Conservation (phyloP, 495 filamentous ascomycete species). For the Friedmanniomyces simplex region DNA sequence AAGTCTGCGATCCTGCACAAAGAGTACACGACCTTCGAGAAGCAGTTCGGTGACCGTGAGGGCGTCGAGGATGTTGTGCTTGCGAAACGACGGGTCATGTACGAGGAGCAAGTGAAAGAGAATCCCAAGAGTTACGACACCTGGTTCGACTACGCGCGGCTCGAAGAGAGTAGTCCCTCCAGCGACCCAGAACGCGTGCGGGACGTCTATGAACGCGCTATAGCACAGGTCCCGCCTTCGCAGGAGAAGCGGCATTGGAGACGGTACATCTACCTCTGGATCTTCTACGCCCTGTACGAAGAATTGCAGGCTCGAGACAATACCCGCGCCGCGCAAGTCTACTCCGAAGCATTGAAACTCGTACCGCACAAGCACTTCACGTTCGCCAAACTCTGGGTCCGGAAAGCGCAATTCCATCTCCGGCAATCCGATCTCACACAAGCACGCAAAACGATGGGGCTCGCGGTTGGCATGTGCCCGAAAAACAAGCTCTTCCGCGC, state of each 20-base stretch:
- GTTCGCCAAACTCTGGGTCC: slow-evolving; percentile 91
- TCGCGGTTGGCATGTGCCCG: slow-evolving; percentile 85
- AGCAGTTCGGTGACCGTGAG: slow-evolving; percentile 89
- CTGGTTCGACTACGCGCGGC: slow-evolving; percentile 89
- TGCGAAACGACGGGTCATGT: slow-evolving; percentile 87
- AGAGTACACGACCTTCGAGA: slow-evolving; percentile 93
- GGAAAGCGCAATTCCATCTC: slow-evolving; percentile 88
- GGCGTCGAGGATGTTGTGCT: slow-evolving; percentile 93
- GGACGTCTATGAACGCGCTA: slow-evolving; percentile 90
- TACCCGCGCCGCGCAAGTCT: slow-evolving; percentile 77
- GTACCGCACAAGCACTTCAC: slow-evolving; percentile 96
- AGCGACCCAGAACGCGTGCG: slow-evolving; percentile 72
- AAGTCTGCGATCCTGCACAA: slow-evolving; percentile 80
- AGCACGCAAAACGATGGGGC: slow-evolving; percentile 79
- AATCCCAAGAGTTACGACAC: slow-evolving; percentile 88
- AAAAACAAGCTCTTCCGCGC: slow-evolving; percentile 92
- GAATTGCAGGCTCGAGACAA: slow-evolving; percentile 73
- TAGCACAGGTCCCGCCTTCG: slow-evolving; percentile 89
- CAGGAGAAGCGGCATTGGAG: slow-evolving; percentile 97
- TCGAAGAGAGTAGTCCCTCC: slow-evolving; percentile 61
- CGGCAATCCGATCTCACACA: slow-evolving; percentile 69
- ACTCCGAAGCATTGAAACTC: slow-evolving; percentile 73
- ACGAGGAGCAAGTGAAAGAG: slow-evolving; percentile 84
- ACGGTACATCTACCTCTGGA: slow-evolving; percentile 93
- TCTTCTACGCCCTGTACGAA: slow-evolving; percentile 94